phyloP scores from a whole-genome alignment of 1,139 yeast species.

The Nakaseomyces glabratus region DNA sequence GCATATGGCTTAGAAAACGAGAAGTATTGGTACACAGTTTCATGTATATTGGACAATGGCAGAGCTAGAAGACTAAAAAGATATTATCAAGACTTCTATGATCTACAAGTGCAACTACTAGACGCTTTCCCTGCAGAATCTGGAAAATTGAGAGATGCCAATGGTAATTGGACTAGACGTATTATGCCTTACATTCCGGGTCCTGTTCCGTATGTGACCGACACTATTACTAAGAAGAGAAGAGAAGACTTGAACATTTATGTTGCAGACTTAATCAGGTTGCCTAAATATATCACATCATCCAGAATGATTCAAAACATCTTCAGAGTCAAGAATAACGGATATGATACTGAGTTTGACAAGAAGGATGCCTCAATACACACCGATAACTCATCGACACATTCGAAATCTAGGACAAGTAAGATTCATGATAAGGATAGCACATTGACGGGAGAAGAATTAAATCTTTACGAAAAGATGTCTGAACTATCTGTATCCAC shows the following conservation, averaged over 20 bases:
- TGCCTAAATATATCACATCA: constrained; percentile 72
- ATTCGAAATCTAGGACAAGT: neutral
- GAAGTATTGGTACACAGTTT: constrained; percentile 79
- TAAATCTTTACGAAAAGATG: constrained; percentile 23
- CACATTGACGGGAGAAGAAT: constrained; percentile 27
- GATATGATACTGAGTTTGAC: constrained; percentile 35
- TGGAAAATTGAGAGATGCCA: constrained; percentile 49
- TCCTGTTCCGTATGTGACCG: constrained; percentile 87
- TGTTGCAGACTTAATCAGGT: constrained; percentile 59
- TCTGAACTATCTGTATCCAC: constrained; percentile 23
- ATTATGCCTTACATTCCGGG: constrained; percentile 94
- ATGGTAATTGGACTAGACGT: constrained; percentile 50
- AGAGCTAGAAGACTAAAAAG: constrained; percentile 66
- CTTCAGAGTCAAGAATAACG: constrained; percentile 48
- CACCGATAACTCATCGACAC: neutral
- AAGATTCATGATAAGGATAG: constrained; percentile 20
- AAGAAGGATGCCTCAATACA: constrained; percentile 10
- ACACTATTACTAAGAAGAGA: constrained; percentile 75
- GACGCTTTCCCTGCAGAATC: constrained; percentile 90
- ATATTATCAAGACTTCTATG: constrained; percentile 92
- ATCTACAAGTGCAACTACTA: constrained; percentile 75
- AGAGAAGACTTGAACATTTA: constrained; percentile 79
- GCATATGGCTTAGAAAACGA: constrained; percentile 77
- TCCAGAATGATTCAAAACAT: constrained; percentile 60
- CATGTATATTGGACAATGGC: constrained; percentile 63